A percentile compares a stretch with the other conserved stretches of the same genome.
These are phyloP conservation scores for Agrocybe pediades DNA, from an alignment of 768 basidiomycete genomes.

Conservation along the genomic window DNA sequence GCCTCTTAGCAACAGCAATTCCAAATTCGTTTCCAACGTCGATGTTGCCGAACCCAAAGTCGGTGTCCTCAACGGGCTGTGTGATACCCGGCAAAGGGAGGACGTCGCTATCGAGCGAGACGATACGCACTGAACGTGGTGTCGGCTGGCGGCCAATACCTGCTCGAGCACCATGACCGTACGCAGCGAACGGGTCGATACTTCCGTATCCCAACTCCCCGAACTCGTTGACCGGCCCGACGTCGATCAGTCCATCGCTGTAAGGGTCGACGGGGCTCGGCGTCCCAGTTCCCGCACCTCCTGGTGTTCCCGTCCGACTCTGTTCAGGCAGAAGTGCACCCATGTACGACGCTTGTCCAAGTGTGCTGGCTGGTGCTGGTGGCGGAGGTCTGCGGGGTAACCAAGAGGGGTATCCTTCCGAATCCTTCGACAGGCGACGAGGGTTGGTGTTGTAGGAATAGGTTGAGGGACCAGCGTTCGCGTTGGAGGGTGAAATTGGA, in stretches of 20 bases:
- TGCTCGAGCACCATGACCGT: constrained; percentile 1
- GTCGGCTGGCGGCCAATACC: constrained; percentile 81
- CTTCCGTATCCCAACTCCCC: not conserved
- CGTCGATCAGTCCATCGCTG: not conserved
- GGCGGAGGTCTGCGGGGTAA: constrained; percentile 77
- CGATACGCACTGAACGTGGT: constrained; percentile 80
- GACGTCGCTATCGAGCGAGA: constrained; percentile 61
- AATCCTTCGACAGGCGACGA: constrained; percentile 30
- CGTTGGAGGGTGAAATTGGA: not conserved
- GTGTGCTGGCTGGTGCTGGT: constrained; percentile 72
- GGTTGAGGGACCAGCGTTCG: constrained; percentile 7
- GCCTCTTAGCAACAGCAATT: too few relatives aligned
- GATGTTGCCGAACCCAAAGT: not conserved
- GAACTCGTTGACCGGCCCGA: not conserved
- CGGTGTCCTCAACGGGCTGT: constrained; percentile 19
- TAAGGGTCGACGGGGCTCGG: constrained; percentile 28
- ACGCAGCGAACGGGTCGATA: constrained; percentile 4
- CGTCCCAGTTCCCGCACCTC: constrained; percentile 22
- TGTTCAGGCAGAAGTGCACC: not conserved
- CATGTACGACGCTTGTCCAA: constrained; percentile 53
- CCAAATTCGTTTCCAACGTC: not conserved
- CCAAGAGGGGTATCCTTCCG: constrained; percentile 84
- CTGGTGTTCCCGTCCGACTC: constrained; percentile 2
- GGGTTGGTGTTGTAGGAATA: constrained; percentile 3
- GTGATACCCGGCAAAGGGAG: constrained; percentile 30